Percentiles rank a stretch among this genome's conserved stretches.
Evolutionary conservation across 1,284 basidiomycete species (phyloP).

Genomic region (Leccinum subrobustum): DNA sequence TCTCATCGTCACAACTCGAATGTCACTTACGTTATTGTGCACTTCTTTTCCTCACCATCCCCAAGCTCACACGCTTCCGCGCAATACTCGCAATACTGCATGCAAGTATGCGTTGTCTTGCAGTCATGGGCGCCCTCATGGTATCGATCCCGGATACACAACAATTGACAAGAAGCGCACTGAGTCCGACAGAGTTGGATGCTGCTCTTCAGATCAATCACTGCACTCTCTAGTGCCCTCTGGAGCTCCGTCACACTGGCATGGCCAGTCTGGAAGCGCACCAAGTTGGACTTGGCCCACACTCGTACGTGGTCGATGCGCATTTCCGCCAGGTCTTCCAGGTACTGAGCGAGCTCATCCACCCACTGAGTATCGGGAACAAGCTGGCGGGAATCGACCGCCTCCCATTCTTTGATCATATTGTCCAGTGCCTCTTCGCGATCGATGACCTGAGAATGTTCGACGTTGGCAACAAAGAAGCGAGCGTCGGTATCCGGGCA

Average conservation of each 20-base stretch:
- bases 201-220: conserved; percentile 44
- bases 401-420: conserved; percentile 36
- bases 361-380: conserved; percentile 45
- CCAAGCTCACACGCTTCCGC: conserved; percentile 23
- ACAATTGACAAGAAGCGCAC: conserved; percentile 46
- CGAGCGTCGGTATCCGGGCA: conserved; percentile 33
- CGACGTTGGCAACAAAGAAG: conserved; percentile 38
- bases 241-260: conserved; percentile 47
- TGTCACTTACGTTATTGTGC: conserved; percentile 43
- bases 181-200: conserved; percentile 48
- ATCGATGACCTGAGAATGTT: conserved; percentile 13
- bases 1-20: neutral
- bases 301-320: conserved; percentile 45
- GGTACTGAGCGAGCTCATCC: conserved; percentile 36
- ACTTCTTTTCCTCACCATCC: conserved; percentile 27
- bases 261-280: conserved; percentile 44
- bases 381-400: conserved; percentile 33
- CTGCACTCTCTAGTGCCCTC: conserved; percentile 40
- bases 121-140: conserved; percentile 51
- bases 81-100: conserved; percentile 42
- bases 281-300: conserved; percentile 50
- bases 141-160: conserved; percentile 43
- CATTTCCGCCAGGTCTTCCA: conserved; percentile 39
- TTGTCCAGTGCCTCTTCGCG: conserved; percentile 30
- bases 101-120: conserved; percentile 46